Conservation (phyloP, 495 filamentous ascomycete genomes). For the Peziza echinospora region DNA sequence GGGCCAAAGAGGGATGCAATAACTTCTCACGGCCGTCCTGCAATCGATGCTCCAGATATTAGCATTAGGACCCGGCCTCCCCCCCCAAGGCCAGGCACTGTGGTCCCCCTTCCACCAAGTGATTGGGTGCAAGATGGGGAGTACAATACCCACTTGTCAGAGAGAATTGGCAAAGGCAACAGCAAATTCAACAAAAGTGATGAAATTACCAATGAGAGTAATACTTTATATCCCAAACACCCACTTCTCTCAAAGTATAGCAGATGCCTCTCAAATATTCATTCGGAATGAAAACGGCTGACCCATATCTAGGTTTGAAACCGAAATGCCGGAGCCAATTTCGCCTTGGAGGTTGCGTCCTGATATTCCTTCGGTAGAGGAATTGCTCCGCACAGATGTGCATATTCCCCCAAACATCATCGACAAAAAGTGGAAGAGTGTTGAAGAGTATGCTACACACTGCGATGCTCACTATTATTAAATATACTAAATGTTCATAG, state of each 20-base stretch:
- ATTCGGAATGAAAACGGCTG: not conserved
- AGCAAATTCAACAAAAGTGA: not conserved
- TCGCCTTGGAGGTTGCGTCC: conserved; percentile 24
- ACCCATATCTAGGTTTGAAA: conserved; percentile 14
- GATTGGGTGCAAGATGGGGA: not conserved
- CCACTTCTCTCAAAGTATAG: not conserved
- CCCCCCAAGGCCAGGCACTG: not conserved
- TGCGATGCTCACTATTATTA: conserved; percentile 21
- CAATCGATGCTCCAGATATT: not conserved
- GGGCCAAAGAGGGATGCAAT: not conserved
- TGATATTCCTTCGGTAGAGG: conserved; percentile 24
- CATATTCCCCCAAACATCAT: conserved; percentile 21
- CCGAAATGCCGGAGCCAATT: conserved; percentile 7
- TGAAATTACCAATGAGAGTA: not conserved
- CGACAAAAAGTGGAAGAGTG: conserved; percentile 20
- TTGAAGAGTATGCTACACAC: conserved; percentile 19
- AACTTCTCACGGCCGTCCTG: not conserved
- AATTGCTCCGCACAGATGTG: conserved; percentile 19
- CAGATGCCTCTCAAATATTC: not conserved
- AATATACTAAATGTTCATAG: conserved; percentile 16
- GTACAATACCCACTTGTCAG: not conserved
- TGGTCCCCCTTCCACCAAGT: not conserved
- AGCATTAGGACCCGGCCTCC: not conserved
- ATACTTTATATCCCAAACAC: not conserved
- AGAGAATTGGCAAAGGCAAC: not conserved